phyloP scores from a whole-genome alignment of 257 asterid species.

The Osmanthus fragrans region DNA sequence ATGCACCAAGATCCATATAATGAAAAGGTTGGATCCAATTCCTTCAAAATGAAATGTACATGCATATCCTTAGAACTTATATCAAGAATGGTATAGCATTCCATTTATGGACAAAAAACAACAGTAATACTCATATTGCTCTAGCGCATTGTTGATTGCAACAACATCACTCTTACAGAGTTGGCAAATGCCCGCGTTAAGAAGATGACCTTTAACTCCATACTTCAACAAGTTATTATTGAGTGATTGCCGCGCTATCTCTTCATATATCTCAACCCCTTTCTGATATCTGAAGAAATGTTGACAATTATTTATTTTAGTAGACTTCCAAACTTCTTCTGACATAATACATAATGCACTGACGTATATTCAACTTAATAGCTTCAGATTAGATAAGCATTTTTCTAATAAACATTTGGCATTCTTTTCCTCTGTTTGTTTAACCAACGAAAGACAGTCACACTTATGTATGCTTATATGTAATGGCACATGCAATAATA shows the following conservation, averaged over 20 bases:
- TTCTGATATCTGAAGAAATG: slow-evolving; percentile 46
- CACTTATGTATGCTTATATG: background rate
- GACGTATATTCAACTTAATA: background rate
- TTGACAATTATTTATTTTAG: slow-evolving; percentile 23
- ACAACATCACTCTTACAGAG: slow-evolving; percentile 62
- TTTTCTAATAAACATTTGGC: background rate
- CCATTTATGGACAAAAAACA: background rate
- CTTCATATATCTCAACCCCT: slow-evolving; percentile 68
- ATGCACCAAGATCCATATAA: no score
- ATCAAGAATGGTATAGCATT: slow-evolving; percentile 12
- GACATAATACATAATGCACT: slow-evolving; percentile 3
- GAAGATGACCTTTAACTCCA: slow-evolving; percentile 78
- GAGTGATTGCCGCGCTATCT: slow-evolving; percentile 61
- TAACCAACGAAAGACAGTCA: background rate
- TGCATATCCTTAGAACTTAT: slow-evolving; percentile 8
- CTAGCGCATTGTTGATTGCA: slow-evolving; percentile 59
- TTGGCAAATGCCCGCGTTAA: slow-evolving; percentile 75
- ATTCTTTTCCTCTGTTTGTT: slow-evolving; percentile 15
- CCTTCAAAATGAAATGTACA: slow-evolving; percentile 32
- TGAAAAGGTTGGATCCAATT: slow-evolving; percentile 60
- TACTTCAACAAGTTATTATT: slow-evolving; percentile 62
- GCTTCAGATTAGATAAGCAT: slow-evolving; percentile 15
- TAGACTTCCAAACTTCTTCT: slow-evolving; percentile 1
- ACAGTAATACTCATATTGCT: slow-evolving; percentile 43
- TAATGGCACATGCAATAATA: background rate